phyloP scores from a whole-genome alignment of 1,284 basidiomycete species.

The Ustilago esculenta region DNA sequence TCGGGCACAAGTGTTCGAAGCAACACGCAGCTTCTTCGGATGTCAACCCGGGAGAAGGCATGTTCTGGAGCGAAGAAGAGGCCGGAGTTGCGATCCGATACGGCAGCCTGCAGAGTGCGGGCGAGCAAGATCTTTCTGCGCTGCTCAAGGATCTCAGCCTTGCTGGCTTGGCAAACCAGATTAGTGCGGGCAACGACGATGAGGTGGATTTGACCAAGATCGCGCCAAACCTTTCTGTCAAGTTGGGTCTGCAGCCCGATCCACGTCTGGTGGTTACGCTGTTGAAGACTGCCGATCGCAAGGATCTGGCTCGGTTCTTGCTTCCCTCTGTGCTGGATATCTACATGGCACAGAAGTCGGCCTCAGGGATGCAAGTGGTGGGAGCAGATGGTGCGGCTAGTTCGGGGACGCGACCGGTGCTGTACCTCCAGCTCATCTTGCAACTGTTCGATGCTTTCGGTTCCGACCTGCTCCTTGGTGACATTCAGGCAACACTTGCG shows the following conservation, averaged over 20 bases:
- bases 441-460: slow-evolving; percentile 61
- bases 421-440: slow-evolving; percentile 59
- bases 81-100: slow-evolving; percentile 31
- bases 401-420: slow-evolving; percentile 35
- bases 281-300: slow-evolving; percentile 36
- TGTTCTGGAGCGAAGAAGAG: slow-evolving; percentile 34
- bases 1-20: slow-evolving; percentile 27
- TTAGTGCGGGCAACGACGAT: slow-evolving; percentile 26
- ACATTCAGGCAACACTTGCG: slow-evolving; percentile 47
- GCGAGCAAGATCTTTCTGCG: slow-evolving; percentile 21
- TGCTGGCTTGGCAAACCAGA: slow-evolving; percentile 32
- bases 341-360: slow-evolving; percentile 44
- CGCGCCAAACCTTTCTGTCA: slow-evolving; percentile 34
- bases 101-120: background rate
- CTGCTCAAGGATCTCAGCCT: slow-evolving; percentile 36
- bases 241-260: slow-evolving; percentile 42
- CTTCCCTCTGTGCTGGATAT: slow-evolving; percentile 39
- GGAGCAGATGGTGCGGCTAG: background rate
- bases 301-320: slow-evolving; percentile 37
- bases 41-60: background rate
- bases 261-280: slow-evolving; percentile 38
- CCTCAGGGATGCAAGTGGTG: slow-evolving; percentile 8
- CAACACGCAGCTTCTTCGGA: too few species aligned
- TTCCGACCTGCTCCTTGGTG: slow-evolving; percentile 48
- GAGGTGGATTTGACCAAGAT: slow-evolving; percentile 30